Conservation (phyloP, 345 rosid species). For the Ceriops zippeliana region DNA sequence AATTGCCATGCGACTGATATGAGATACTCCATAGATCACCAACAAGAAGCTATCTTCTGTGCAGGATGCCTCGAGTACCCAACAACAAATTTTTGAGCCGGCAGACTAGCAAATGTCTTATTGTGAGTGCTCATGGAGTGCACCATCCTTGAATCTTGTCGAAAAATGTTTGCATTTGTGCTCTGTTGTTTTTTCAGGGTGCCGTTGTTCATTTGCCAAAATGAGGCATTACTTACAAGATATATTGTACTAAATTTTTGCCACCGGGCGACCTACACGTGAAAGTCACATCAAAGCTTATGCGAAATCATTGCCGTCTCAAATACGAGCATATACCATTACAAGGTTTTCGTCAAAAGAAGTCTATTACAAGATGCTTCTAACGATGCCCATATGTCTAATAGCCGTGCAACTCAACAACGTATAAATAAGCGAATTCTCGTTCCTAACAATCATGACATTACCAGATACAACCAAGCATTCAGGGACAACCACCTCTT, state of each 20-base stretch:
- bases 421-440: too few relatives aligned
- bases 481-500: background rate
- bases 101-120: slow-evolving; percentile 12
- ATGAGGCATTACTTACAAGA: background rate
- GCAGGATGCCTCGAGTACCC: slow-evolving; percentile 12
- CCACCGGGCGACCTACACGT: background rate
- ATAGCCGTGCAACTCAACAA: too few relatives aligned
- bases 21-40: too few relatives aligned
- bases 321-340: background rate
- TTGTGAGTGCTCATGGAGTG: background rate
- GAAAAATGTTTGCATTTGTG: slow-evolving; percentile 14
- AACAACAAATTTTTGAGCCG: slow-evolving; percentile 5
- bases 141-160: slow-evolving; percentile 14
- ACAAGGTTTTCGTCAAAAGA: too few relatives aligned
- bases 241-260: background rate
- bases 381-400: too few relatives aligned
- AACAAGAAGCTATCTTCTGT: background rate
- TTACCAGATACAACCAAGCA: too few relatives aligned
- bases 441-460: too few relatives aligned
- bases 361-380: too few relatives aligned
- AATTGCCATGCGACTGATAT: background rate
- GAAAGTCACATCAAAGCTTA: background rate
- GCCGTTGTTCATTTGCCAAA: background rate
- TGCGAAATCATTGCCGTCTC: background rate
- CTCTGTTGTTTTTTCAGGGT: slow-evolving; percentile 7